These are phyloP conservation scores for Dothistroma septosporum DNA, from an alignment of 2,329 filamentous ascomycete species.

Conservation along the genomic window DNA sequence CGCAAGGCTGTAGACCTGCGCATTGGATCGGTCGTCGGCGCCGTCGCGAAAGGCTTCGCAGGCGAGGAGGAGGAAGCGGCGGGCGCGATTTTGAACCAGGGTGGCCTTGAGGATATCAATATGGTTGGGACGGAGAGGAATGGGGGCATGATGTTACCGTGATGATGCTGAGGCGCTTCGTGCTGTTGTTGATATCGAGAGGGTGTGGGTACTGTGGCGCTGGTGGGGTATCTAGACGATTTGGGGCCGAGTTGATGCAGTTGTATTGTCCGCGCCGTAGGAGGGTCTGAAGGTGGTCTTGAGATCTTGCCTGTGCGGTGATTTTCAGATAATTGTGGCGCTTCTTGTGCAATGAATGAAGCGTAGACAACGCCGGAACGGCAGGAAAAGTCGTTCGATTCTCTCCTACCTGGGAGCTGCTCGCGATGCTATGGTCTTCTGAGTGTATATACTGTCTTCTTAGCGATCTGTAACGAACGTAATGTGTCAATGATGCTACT, in stretches of 20 bases:
- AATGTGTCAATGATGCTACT: background rate
- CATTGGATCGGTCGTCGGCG: background rate
- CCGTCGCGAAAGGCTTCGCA: conserved; percentile 3
- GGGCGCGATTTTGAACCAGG: background rate
- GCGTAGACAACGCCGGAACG: background rate
- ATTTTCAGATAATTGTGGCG: background rate
- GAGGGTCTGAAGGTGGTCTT: background rate
- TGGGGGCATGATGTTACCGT: background rate
- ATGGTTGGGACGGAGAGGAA: too few species aligned
- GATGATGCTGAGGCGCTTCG: background rate
- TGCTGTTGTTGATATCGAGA: background rate
- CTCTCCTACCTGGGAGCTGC: background rate
- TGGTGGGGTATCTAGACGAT: background rate
- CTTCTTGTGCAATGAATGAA: background rate
- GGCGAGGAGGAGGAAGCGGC: background rate
- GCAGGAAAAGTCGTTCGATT: background rate
- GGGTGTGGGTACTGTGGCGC: background rate
- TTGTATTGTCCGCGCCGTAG: background rate
- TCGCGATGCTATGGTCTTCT: background rate
- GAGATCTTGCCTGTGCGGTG: background rate
- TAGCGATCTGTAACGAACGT: background rate
- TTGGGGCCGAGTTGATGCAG: background rate
- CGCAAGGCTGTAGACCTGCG: background rate
- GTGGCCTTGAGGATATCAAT: background rate
- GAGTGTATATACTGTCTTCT: background rate